Evolutionary conservation across 2,329 filamentous ascomycete species (phyloP).

Genomic region (Teratosphaeria pseudoeucalypti): DNA sequence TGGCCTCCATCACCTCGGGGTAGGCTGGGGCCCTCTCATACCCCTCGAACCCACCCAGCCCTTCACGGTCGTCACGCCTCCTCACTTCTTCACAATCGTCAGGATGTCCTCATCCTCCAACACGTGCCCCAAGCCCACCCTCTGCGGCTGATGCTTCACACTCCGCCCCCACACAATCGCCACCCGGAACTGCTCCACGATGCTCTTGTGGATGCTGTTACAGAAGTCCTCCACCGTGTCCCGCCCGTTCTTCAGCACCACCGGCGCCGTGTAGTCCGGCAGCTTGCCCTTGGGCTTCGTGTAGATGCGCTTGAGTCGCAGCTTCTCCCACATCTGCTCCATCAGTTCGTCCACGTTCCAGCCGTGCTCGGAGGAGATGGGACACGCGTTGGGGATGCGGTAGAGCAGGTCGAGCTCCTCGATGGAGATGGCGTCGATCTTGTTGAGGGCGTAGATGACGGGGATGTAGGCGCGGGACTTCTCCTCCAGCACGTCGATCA

Average conservation of each 20-base stretch:
- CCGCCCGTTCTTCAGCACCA: slow-evolving; percentile 71
- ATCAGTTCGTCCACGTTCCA: slow-evolving; percentile 97
- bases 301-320: slow-evolving; percentile 84
- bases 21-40: no score
- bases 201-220: slow-evolving; percentile 92
- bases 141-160: slow-evolving; percentile 96
- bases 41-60: no score
- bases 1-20: no score
- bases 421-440: slow-evolving; percentile 96
- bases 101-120: slow-evolving; percentile 92
- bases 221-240: slow-evolving; percentile 97
- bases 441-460: slow-evolving; percentile 98
- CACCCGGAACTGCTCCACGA: slow-evolving; percentile 88
- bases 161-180: slow-evolving; percentile 96
- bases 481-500: slow-evolving; percentile 92
- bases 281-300: slow-evolving; percentile 95
- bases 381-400: slow-evolving; percentile 90
- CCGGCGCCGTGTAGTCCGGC: slow-evolving; percentile 84
- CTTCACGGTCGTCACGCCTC: background rate
- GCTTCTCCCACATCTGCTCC: slow-evolving; percentile 97
- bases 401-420: slow-evolving; percentile 95
- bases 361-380: slow-evolving; percentile 87
- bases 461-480: slow-evolving; percentile 94
- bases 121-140: slow-evolving; percentile 83
- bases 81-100: slow-evolving; percentile 25